These are phyloP conservation scores for Candida nanaspora DNA, from an alignment of 805 yeast species.

Conservation along the genomic window DNA sequence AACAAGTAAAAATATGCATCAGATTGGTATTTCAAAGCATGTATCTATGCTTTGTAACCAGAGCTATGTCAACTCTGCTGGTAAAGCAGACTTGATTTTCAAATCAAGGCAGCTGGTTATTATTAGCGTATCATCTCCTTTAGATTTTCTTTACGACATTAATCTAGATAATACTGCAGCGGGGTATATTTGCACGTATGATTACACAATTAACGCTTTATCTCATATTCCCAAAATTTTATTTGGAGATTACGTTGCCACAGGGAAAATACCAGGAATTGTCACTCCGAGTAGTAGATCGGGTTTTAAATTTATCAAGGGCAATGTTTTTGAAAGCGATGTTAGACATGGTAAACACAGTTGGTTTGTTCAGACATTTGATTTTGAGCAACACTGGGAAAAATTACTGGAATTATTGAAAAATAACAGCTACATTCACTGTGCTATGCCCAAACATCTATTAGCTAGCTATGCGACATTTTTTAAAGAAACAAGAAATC, in stretches of 20 bases:
- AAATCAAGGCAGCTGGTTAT: conserved; percentile 42
- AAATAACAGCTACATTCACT: conserved; percentile 20
- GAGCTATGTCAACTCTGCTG: conserved; percentile 12
- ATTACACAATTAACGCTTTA: conserved; percentile 47
- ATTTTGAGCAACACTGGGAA: conserved; percentile 38
- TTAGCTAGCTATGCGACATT: conserved; percentile 1
- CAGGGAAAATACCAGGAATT: conserved; percentile 53
- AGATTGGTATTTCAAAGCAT: conserved; percentile 47
- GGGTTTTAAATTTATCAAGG: neutral
- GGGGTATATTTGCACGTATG: conserved; percentile 48
- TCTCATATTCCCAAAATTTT: conserved; percentile 41
- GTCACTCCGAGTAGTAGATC: conserved; percentile 3
- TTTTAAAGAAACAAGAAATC: conserved; percentile 16
- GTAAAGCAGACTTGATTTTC: no score
- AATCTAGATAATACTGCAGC: conserved; percentile 39
- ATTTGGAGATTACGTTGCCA: conserved; percentile 45
- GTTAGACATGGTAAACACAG: conserved; percentile 9
- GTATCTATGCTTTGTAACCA: conserved; percentile 43
- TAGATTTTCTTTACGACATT: conserved; percentile 45
- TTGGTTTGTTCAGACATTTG: conserved; percentile 49
- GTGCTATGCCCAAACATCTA: neutral
- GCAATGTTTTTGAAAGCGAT: neutral
- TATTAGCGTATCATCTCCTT: conserved; percentile 49
- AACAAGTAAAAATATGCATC: conserved; percentile 51
- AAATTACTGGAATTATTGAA: conserved; percentile 36